Base-by-base conservation (phyloP, 1,139 yeast genomes). In the Taiozyma sp. region DNA sequence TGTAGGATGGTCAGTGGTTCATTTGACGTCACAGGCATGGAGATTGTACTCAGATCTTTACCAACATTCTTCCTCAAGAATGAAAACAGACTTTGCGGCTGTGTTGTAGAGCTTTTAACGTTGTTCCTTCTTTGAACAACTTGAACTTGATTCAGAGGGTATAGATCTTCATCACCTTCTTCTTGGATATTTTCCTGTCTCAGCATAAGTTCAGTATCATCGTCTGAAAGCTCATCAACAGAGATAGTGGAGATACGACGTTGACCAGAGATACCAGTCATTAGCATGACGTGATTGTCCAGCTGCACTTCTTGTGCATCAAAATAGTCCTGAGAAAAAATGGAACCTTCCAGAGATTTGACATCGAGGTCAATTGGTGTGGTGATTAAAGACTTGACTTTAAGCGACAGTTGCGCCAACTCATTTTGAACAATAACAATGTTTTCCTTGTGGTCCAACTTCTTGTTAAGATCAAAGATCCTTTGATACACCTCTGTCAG, bases 21-120 rank as follows among this genome's bases (percentile, higher is more conserved):
- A 70, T 93, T 93, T 56, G 91, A 80, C 3, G 95, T 85, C 6
- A 93, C 96, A 1, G 99, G 99, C 95, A 92, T 91, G 1, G 97
- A 85, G 51, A 91, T 81, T 1, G 93, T 79, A 0, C 93, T 79
- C 56, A 92, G 68, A 67, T 92, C 98, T 65, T 92, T 92, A 29
- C 98, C 97, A 16, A 92, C 96, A 61, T 90, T 91, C 65, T 92
- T 91, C 51, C 97, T 79, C 53, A 93, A 76, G 62, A 91, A 80
- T 1, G 91, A 79, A 49, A 92, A 72, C 41, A 93, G 70, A 56
- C 95, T 86, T 6, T 97, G 97, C 2, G 98, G 98, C 0, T 82
- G 72, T 45, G 83, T 78, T 0, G 73, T 73, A 51, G 91, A 79
- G 19, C 73, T 72, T 3, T 81, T 80, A n/a, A 92, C 75, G 50